Evolutionary conservation across 2,329 filamentous ascomycete species (phyloP), one percentile per base, ranked within the genome.

Genomic region (Arthrobotrys pseudoclavata): DNA sequence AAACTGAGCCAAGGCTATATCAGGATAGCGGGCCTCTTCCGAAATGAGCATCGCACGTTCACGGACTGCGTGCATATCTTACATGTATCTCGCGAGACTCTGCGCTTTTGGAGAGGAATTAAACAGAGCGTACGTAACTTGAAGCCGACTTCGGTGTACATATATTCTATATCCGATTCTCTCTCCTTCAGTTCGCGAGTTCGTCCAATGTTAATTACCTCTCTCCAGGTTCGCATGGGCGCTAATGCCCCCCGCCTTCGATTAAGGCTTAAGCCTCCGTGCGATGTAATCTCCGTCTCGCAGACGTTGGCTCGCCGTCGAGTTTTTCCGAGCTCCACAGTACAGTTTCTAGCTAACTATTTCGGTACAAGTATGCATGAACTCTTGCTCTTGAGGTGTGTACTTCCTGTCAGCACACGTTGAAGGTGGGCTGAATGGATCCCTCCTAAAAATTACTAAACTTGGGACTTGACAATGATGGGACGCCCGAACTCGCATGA

Each of bases 241-340:
- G 55, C 20, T 42, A 60, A 24, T 26, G 9, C 34, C 22, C 29
- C 55, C 55, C 34, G 55, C 55, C 31, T 60, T 24, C 9, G 20
- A 42, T 20, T 26, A 42, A 60, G 10, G 34, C 20, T 42, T 60
- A 60, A 60, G 55, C 31, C 55, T 13, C 31, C 55, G 13, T 42
- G 31, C 37, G 13, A 40, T 40, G 55, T 42, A 60, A 60, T 60
- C 55, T 60, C 55, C 55, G 55, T 60, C 34, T 60, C 22, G 34
- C 52, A 37, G 31, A 13, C 20, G 7, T 34, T 15, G n/a, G 20
- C 34, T n/a, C 13, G 34, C 34, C 34, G 4, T 24, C 18, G 10
- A 60, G 55, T 60, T 60, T 60, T 42, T 60, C 55, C 55, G 55
- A 42, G 20, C 55, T 60, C 55, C 55, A 60, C 55, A 60, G 13